Evolutionary conservation across 2,329 filamentous ascomycete genomes (phyloP).

Genomic region (Mycosphaerella arachidis): DNA sequence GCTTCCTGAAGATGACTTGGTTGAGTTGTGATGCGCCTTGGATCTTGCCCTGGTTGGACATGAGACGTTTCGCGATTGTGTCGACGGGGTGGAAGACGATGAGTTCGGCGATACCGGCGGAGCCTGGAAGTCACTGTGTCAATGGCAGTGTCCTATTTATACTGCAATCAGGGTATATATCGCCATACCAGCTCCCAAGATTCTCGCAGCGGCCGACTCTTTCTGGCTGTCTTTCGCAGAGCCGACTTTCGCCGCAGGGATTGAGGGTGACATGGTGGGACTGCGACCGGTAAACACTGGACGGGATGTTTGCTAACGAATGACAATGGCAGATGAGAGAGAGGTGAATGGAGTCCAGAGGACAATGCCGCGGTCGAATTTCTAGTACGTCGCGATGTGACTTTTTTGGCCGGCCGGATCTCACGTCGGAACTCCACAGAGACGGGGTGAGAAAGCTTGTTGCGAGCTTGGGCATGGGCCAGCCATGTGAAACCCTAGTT

Average conservation of each 20-base stretch:
- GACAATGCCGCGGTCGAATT: not conserved
- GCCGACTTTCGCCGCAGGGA: conserved; percentile 22
- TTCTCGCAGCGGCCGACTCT: conserved; percentile 82
- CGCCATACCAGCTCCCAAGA: conserved; percentile 82
- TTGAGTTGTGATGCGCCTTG: conserved; percentile 64
- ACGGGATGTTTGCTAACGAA: not conserved
- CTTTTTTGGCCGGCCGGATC: not conserved
- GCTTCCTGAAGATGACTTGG: conserved; percentile 88
- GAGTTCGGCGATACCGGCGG: conserved; percentile 87
- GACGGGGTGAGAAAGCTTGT: not conserved
- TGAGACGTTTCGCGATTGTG: conserved; percentile 96
- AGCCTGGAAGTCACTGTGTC: conserved; percentile 53
- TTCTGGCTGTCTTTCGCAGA: conserved; percentile 56
- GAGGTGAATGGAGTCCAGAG: not conserved
- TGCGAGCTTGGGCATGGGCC: not conserved
- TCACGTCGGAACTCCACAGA: not conserved
- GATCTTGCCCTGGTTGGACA: conserved; percentile 90
- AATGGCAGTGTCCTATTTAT: not conserved
- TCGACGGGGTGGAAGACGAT: conserved; percentile 94
- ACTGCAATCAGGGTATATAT: not conserved
- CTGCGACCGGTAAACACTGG: not conserved
- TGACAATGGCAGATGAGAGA: not conserved
- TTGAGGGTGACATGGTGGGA: conserved; percentile 26
- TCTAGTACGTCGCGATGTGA: not conserved
- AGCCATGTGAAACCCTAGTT: not conserved